Percentiles rank a stretch among this genome's conserved stretches.
phyloP scores from a whole-genome alignment of 495 filamentous ascomycete species.

The Chlorociboria aeruginascens region DNA sequence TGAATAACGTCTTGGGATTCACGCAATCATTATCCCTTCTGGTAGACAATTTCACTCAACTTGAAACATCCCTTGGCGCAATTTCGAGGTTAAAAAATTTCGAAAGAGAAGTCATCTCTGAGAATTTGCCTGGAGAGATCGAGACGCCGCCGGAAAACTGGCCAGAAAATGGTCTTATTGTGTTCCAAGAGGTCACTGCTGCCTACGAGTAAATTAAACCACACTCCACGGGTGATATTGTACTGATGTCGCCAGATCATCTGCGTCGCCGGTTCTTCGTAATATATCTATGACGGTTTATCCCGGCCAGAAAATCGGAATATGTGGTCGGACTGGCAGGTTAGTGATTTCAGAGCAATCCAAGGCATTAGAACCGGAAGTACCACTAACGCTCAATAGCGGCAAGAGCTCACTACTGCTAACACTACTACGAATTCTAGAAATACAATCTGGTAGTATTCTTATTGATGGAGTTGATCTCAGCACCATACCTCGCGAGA shows the following conservation, averaged over 20 bases:
- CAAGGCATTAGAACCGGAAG: slow-evolving; percentile 9
- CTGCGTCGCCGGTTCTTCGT: slow-evolving; percentile 12
- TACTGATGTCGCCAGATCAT: slow-evolving; percentile 32
- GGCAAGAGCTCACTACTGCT: slow-evolving; percentile 24
- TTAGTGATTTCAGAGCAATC: slow-evolving; percentile 17
- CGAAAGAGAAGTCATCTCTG: not conserved
- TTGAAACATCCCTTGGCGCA: slow-evolving; percentile 30
- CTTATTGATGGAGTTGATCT: slow-evolving; percentile 21
- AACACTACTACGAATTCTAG: slow-evolving; percentile 25
- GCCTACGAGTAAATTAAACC: slow-evolving; percentile 14
- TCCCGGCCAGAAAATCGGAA: slow-evolving; percentile 14
- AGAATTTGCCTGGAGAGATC: not conserved
- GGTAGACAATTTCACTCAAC: slow-evolving; percentile 18
- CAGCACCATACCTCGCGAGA: slow-evolving; percentile 16
- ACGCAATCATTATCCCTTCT: slow-evolving; percentile 16
- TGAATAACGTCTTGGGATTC: slow-evolving; percentile 24
- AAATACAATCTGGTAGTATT: slow-evolving; percentile 10
- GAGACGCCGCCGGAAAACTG: slow-evolving; percentile 9
- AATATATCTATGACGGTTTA: slow-evolving; percentile 18
- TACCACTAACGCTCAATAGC: slow-evolving; percentile 20
- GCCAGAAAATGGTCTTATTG: slow-evolving; percentile 29
- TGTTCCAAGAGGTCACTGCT: slow-evolving; percentile 34
- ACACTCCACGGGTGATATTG: not conserved
- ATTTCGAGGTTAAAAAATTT: slow-evolving; percentile 23
- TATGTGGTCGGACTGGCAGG: slow-evolving; percentile 12